Conservation (phyloP, 495 filamentous ascomycete genomes). For the Mycothermus thermophilus region DNA sequence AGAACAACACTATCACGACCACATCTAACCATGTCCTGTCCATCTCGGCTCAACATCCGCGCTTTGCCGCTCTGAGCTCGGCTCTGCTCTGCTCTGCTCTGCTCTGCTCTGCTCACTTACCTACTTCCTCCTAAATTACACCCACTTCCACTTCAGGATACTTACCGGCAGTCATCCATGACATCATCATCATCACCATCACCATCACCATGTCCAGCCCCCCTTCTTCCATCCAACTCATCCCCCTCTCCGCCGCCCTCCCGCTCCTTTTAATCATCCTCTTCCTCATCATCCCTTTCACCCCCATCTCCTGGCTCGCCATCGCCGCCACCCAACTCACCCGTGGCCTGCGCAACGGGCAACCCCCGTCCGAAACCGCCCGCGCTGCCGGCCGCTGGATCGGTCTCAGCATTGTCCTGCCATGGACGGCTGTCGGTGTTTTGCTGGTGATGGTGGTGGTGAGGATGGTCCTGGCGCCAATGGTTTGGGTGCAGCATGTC, state of each 20-base stretch:
- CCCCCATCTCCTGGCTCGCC: background rate
- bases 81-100: no score
- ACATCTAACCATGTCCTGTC: no score
- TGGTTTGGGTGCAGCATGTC: background rate
- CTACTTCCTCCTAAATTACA: no score
- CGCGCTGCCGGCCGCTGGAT: background rate
- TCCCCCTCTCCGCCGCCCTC: slow-evolving; percentile 5
- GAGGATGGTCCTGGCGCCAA: background rate
- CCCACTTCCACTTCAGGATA: no score
- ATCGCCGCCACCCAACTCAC: background rate
- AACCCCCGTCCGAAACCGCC: background rate
- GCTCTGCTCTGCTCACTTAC: no score
- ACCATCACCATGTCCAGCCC: background rate
- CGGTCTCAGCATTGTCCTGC: background rate
- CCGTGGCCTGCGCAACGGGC: background rate
- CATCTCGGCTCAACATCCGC: no score
- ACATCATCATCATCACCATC: no score
- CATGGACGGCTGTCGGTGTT: background rate
- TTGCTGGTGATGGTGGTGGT: slow-evolving; percentile 1
- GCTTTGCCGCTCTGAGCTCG: no score
- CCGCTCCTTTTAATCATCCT: slow-evolving; percentile 1
- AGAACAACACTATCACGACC: no score
- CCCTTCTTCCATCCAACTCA: no score
- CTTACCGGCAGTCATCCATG: no score
- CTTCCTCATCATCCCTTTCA: background rate